A percentile compares a stretch with the other conserved stretches of the same genome.
Conservation (phyloP, 352 stramenopile species). For the Phytopythium litorale region DNA sequence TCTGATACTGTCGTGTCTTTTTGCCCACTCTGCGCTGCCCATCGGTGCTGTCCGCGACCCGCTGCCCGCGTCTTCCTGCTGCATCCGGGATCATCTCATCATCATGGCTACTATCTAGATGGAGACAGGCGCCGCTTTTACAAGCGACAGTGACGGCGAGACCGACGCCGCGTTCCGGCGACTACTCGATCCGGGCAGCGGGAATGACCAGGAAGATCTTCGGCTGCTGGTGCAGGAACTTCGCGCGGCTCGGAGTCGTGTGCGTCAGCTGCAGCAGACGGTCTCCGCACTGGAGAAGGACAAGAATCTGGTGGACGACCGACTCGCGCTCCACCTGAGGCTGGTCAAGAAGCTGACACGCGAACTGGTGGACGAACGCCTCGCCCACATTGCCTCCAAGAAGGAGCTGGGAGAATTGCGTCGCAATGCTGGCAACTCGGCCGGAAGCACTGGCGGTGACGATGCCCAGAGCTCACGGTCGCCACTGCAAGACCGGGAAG, state of each 20-base stretch:
- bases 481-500: constrained; percentile 23
- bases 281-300: constrained; percentile 56
- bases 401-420: constrained; percentile 59
- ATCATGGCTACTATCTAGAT: neutral
- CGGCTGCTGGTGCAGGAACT: constrained; percentile 18
- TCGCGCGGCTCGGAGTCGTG: constrained; percentile 1
- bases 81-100: constrained; percentile 1
- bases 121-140: neutral
- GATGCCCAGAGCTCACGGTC: constrained; percentile 20
- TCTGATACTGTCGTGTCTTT: neutral
- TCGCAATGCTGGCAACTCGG: constrained; percentile 7
- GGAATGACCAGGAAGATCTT: constrained; percentile 8
- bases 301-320: constrained; percentile 45
- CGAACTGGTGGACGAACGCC: constrained; percentile 70
- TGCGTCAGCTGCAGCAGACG: constrained; percentile 33
- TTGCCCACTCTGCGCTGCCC: neutral
- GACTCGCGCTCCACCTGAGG: constrained; percentile 49
- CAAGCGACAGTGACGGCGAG: neutral
- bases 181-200: neutral
- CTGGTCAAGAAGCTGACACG: constrained; percentile 63
- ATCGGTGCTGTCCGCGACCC: neutral
- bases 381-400: constrained; percentile 69
- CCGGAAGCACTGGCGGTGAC: constrained; percentile 18
- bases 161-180: neutral
- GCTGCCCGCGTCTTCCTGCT: neutral